A percentile compares a stretch with the other conserved stretches of the same genome.
Evolutionary conservation across 1,284 basidiomycete genomes (phyloP).

Genomic region (Puccinia novopanici): DNA sequence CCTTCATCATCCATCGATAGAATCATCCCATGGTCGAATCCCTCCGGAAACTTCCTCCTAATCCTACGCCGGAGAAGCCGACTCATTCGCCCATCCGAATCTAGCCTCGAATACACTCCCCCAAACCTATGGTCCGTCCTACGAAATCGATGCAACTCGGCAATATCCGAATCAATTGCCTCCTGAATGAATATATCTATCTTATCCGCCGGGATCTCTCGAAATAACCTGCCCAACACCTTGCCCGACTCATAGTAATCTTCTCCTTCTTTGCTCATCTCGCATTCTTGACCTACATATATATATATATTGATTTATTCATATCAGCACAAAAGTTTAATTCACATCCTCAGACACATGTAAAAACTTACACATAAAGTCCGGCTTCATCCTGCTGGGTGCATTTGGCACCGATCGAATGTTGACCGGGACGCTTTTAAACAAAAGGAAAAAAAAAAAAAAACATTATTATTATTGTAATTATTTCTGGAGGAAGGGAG

Average conservation of each 20-base stretch:
- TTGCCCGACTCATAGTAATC: conserved; percentile 42
- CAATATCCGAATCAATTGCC: not conserved
- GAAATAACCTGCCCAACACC: conserved; percentile 34
- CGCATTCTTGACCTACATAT: conserved; percentile 10
- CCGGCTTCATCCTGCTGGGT: conserved; percentile 21
- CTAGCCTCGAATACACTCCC: not conserved
- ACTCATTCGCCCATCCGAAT: not conserved
- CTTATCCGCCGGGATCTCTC: conserved; percentile 44
- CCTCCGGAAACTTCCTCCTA: not conserved
- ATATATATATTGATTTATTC: too few species aligned
- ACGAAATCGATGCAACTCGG: not conserved
- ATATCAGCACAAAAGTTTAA: too few species aligned
- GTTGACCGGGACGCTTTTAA: conserved; percentile 30
- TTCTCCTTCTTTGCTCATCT: conserved; percentile 9
- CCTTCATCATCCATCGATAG: not conserved
- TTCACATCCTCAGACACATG: too few species aligned
- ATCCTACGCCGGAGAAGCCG: not conserved
- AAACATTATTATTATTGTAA: too few species aligned
- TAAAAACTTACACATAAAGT: conserved; percentile 30
- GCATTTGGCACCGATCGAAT: conserved; percentile 17
- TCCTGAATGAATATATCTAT: conserved; percentile 30
- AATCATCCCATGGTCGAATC: not conserved
- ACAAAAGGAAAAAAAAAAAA: not conserved
- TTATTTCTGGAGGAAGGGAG: too few species aligned
- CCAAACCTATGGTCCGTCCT: not conserved